Conservation (phyloP, 2,329 filamentous ascomycete genomes). For the Fusarium hainanense region DNA sequence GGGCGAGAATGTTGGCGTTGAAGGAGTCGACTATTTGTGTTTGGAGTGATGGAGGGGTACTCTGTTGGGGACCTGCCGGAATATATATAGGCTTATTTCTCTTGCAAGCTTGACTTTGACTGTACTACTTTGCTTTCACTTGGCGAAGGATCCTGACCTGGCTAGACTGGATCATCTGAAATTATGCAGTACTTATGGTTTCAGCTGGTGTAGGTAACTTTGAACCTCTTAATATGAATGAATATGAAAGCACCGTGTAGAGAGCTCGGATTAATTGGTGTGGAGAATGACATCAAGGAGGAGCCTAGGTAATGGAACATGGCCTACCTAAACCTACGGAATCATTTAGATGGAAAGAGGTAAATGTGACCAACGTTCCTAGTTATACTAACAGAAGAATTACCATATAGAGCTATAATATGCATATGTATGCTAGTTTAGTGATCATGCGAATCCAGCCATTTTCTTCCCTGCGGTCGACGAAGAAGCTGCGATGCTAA, state of each 20-base stretch:
- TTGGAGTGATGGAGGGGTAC: not conserved
- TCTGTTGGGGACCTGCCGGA: conserved; percentile 6
- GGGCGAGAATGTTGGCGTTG: not conserved
- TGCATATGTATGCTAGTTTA: not conserved
- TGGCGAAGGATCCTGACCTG: not conserved
- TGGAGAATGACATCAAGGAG: conserved; percentile 18
- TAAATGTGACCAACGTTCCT: not conserved
- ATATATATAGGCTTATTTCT: conserved; percentile 18
- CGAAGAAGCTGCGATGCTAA: not conserved
- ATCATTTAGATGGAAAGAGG: not conserved
- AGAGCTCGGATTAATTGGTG: not conserved
- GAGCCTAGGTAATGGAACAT: not conserved
- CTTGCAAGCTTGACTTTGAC: not conserved
- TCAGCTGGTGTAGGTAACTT: not conserved
- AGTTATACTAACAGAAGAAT: not conserved
- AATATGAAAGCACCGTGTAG: not conserved
- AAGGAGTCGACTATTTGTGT: conserved; percentile 2
- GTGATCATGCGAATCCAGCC: not conserved
- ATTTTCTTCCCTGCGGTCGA: not conserved
- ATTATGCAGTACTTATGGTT: not conserved
- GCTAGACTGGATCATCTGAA: not conserved
- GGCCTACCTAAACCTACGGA: not conserved
- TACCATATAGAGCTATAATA: not conserved
- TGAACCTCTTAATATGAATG: not conserved
- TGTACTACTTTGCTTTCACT: not conserved